Evolutionary conservation across 371 early-diverging fungal species (phyloP).

Genomic region (Haplosporangium sp.): DNA sequence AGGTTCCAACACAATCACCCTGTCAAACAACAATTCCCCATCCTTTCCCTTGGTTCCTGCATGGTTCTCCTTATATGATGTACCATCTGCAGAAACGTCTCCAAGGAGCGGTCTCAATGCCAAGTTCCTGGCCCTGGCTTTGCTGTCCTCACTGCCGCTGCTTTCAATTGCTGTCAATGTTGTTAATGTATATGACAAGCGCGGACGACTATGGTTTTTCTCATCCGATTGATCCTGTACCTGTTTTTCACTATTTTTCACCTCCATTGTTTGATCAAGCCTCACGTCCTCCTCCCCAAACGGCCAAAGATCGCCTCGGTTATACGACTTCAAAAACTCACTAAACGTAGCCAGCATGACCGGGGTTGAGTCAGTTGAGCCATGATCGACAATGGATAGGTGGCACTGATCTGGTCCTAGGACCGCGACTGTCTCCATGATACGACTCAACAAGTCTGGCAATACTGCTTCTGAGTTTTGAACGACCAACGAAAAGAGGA

Average conservation of each 20-base stretch:
- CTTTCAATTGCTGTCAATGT: constrained; percentile 10
- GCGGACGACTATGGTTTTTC: no score
- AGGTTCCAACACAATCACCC: constrained; percentile 21
- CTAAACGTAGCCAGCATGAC: constrained; percentile 2
- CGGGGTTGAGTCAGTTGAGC: constrained; percentile 19
- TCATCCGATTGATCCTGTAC: not conserved
- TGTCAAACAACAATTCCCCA: constrained; percentile 5
- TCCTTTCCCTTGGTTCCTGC: not conserved
- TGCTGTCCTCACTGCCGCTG: constrained; percentile 4
- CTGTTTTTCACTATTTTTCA: not conserved
- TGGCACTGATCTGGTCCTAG: constrained; percentile 35
- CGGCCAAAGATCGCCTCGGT: constrained; percentile 6
- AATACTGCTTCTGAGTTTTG: constrained; percentile 19
- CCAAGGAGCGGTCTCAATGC: constrained; percentile 9
- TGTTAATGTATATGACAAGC: constrained; percentile 28
- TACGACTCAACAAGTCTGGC: constrained; percentile 27
- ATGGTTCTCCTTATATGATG: not conserved
- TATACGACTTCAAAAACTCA: constrained; percentile 26
- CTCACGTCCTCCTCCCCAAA: not conserved
- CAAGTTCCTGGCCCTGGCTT: constrained; percentile 16
- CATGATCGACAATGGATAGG: constrained; percentile 38
- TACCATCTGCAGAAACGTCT: no score
- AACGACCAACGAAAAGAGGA: constrained; percentile 20
- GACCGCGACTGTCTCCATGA: constrained; percentile 29
- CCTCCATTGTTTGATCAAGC: not conserved